Percentiles rank a stretch among this genome's conserved stretches.
These are phyloP conservation scores for Actinomortierella ambigua DNA, from an alignment of 371 early-diverging fungal species.

Conservation along the genomic window DNA sequence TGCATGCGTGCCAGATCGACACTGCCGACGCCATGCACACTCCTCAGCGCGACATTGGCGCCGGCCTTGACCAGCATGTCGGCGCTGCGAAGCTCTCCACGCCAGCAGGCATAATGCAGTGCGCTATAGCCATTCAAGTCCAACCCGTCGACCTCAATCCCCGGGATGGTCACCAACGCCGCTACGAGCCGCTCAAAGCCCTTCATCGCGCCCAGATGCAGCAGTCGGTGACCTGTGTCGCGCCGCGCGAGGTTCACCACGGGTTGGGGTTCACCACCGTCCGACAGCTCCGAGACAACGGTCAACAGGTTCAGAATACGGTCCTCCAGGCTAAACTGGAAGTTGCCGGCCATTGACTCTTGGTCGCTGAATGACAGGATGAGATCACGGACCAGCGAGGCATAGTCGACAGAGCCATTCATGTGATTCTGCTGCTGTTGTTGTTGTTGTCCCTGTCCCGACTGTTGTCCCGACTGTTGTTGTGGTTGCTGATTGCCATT, in stretches of 20 bases:
- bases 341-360: constrained; percentile 12
- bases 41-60: constrained; percentile 36
- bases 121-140: constrained; percentile 47
- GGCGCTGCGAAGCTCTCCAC: constrained; percentile 25
- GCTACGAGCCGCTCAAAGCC: constrained; percentile 30
- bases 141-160: constrained; percentile 31
- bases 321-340: constrained; percentile 32
- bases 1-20: constrained; percentile 30
- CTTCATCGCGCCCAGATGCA: constrained; percentile 43
- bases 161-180: constrained; percentile 16
- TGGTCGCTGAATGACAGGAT: constrained; percentile 40
- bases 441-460: constrained; percentile 17
- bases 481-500: constrained; percentile 37
- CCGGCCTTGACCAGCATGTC: constrained; percentile 22
- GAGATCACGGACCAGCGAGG: constrained; percentile 35
- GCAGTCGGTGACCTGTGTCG: constrained; percentile 41
- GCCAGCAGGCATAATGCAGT: constrained; percentile 46
- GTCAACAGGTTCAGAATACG: constrained; percentile 32
- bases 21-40: constrained; percentile 37
- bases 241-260: constrained; percentile 27
- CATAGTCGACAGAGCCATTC: constrained; percentile 10
- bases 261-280: constrained; percentile 5
- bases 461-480: constrained; percentile 19
- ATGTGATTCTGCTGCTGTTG: constrained; percentile 32
- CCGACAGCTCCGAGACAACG: constrained; percentile 33